Base-by-base conservation (phyloP, 352 stramenopile genomes). In the Phytophthora fragariae region DNA sequence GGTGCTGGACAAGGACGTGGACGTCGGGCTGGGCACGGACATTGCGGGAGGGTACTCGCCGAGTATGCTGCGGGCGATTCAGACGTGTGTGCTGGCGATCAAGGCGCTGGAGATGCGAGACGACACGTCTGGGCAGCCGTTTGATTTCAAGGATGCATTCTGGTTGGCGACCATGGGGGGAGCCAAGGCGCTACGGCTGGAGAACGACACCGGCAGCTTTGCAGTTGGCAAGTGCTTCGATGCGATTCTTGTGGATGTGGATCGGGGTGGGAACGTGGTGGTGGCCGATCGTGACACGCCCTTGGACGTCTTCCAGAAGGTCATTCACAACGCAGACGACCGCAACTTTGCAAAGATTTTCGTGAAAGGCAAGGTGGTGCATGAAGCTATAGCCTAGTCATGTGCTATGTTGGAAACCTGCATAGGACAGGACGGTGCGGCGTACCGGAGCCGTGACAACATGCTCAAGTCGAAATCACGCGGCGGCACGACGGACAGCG, bases 31-130 rank as follows among this genome's bases (percentile, higher is more conserved):
- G 10, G 94, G 94, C 12, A 98, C 94, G 37, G 94, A 98, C 59
- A 88, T 98, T 35, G 90, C 93, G 3, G 95, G 95, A 14, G 95
- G 95, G 5, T 98, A 98, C 74, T 94, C 88, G 57, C 73, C 89
- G 0, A 97, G 86, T 52, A 98, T 98, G 82, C 76, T 98, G 27
- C 85, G 90, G 55, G 87, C 90, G 12, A 87, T 95, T 15, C 86
- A 97, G 66, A 90, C 84, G 37, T 84, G 89, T 1, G 90, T 98
- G 37, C 62, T 98, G 24, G 89, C 91, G 21, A 84, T 85, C 60
- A 88, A 86, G 35, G 85, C 75, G 24, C 56, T 86, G n/a, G 85
- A 86, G 46, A 89, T 91, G 19, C 68, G 68, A 56, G 77, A 86
- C 12, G 61, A 41, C 3, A 74, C 62, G 10, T 68, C 66, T 9